Base-by-base conservation (phyloP, 352 stramenopile species). In the Nothophytophthora sp. region DNA sequence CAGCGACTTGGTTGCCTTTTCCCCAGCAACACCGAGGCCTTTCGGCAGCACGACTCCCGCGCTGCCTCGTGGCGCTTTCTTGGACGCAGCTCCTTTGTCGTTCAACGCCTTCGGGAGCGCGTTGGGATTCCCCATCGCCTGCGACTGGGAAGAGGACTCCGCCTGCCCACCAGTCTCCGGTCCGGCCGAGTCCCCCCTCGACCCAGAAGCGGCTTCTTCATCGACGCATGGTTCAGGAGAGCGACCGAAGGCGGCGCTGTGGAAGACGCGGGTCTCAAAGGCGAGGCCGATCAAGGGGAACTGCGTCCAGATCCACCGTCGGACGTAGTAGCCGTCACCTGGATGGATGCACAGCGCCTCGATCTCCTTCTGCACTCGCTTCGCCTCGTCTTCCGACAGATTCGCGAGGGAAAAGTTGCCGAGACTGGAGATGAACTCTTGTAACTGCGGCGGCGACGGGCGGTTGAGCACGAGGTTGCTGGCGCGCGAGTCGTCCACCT, bases 291-390 rank as follows among this genome's bases (percentile, higher is more conserved):
- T 75, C 10, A 94, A 64, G n/a, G 84, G 84, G 49, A 94, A 94
- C 59, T 94, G 84, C 9, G 77, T 86, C 84, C 84, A 94, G 24
- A 94, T 73, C 84, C 84, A 94, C 27, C 84, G 69, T 15, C 70
- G 77, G 39, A 92, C 77, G 24, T 84, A 86, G 55, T 94, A 94
- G 7, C 76, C 79, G 41, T 92, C 82, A 18, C 84, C 73, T 8
- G 54, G 36, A 30, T 88, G 82, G 23, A 85, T 70, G 23, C 67
- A 82, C 1, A 90, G 70, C 30, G 78, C 76, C 15, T 86, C 71
- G 16, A 91, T 82, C 32, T 89, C 80, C 5, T 68, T 65, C 46
- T 88, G 66, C 11, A 89, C 61, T 13, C 69, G 65, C 25, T 69
- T 69, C 9, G 72, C 64, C 34, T 93, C 79, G 23, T 56, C 52